phyloP scores from a whole-genome alignment of 2,329 filamentous ascomycete genomes.

The Aspergillus melleus region DNA sequence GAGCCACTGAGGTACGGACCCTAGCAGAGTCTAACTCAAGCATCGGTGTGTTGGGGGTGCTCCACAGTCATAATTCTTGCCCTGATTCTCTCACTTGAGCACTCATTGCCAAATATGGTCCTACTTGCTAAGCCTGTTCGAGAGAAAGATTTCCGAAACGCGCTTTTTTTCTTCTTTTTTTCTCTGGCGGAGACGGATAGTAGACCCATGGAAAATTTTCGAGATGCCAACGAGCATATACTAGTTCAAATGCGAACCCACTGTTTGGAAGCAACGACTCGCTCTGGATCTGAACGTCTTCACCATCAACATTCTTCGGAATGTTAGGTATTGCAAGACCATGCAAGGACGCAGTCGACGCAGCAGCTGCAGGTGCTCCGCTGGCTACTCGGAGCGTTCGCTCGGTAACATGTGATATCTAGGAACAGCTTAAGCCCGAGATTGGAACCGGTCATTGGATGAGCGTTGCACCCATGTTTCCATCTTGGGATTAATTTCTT shows the following conservation, averaged over 20 bases:
- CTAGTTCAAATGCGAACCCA: not conserved
- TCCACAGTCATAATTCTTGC: not conserved
- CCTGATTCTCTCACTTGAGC: not conserved
- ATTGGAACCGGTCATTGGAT: not conserved
- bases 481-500: conserved; percentile 4
- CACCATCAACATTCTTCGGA: not conserved
- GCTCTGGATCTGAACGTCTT: not conserved
- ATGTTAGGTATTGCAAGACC: not conserved
- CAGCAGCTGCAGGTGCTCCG: conserved; percentile 1
- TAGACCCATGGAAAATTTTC: not conserved
- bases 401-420: conserved; percentile 22
- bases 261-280: not conserved
- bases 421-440: not conserved
- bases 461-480: not conserved
- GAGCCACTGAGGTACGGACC: conserved; percentile 4
- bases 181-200: not conserved
- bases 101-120: not conserved
- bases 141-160: not conserved
- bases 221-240: not conserved
- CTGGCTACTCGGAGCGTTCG: conserved; percentile 1
- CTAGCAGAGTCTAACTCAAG: conserved; percentile 1
- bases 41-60: not conserved
- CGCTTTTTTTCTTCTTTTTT: not conserved
- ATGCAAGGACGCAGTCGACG: conserved; percentile 1
- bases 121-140: not conserved